Conservation (phyloP, 306 rosid genomes). For the Cucurbita argyrosperma region DNA sequence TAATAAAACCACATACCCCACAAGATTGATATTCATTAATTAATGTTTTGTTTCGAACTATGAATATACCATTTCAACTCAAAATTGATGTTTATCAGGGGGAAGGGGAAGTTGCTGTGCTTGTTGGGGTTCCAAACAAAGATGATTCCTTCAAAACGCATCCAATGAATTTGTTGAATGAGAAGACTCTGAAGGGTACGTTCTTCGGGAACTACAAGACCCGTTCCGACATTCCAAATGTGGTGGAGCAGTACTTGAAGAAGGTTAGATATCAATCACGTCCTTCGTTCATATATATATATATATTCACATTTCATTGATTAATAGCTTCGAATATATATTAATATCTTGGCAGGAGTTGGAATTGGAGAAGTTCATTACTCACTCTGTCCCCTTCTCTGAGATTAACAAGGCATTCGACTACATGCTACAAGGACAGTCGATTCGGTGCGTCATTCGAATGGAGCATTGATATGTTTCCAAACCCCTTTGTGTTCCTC, state of each 20-base stretch:
- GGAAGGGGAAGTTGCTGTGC: conserved; percentile 84
- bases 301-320: background rate
- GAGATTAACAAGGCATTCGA: conserved; percentile 70
- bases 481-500: no score
- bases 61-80: no score
- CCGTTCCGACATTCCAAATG: conserved; percentile 55
- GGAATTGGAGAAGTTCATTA: conserved; percentile 64
- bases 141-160: conserved; percentile 74
- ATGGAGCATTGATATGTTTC: conserved; percentile 13
- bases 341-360: conserved; percentile 23
- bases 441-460: conserved; percentile 46
- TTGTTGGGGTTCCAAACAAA: conserved; percentile 76
- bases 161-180: conserved; percentile 53
- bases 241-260: conserved; percentile 63
- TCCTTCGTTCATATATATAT: no score
- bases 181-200: conserved; percentile 83
- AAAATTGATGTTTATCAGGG: no score
- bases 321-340: no score
- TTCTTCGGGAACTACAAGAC: no score
- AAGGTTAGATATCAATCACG: conserved; percentile 7
- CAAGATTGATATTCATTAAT: no score
- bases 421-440: conserved; percentile 46
- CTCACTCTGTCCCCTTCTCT: conserved; percentile 42
- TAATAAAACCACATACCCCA: no score
- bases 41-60: no score